phyloP scores from a whole-genome alignment of 140 eudicot species.

The Ambrosia hybrid region DNA sequence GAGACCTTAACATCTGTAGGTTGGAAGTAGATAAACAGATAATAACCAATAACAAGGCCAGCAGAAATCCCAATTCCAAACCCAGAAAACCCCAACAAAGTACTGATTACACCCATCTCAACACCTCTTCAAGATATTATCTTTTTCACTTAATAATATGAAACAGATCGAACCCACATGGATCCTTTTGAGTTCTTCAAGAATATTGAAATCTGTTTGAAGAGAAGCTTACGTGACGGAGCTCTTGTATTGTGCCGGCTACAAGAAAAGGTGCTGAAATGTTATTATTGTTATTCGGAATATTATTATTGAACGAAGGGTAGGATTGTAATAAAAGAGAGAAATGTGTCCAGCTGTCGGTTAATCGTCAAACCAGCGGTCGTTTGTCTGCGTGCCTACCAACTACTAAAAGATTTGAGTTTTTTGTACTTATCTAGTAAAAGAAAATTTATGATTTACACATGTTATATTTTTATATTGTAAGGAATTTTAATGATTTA shows the following conservation, averaged over 20 bases:
- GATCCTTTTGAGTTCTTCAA: constrained; percentile 24
- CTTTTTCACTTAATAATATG: background rate
- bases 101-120: constrained; percentile 77
- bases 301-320: background rate
- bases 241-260: constrained; percentile 41
- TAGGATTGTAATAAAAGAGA: constrained; percentile 12
- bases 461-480: too few species aligned
- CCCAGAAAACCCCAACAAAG: constrained; percentile 72
- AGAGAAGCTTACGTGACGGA: constrained; percentile 34
- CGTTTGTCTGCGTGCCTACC: constrained; percentile 23
- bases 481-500: too few species aligned
- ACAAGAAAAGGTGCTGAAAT: constrained; percentile 18
- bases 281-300: background rate
- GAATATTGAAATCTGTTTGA: constrained; percentile 23
- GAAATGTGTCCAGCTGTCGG: constrained; percentile 21
- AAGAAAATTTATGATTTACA: background rate
- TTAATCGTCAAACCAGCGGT: constrained; percentile 14
- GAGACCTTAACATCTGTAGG: constrained; percentile 87
- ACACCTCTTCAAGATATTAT: background rate
- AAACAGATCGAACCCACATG: constrained; percentile 23
- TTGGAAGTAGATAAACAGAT: constrained; percentile 73
- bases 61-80: constrained; percentile 89
- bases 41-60: constrained; percentile 81
- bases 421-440: constrained; percentile 15
- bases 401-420: constrained; percentile 17